These are phyloP conservation scores for Rhazya stricta DNA, from an alignment of 257 asterid genomes.

Conservation along the genomic window DNA sequence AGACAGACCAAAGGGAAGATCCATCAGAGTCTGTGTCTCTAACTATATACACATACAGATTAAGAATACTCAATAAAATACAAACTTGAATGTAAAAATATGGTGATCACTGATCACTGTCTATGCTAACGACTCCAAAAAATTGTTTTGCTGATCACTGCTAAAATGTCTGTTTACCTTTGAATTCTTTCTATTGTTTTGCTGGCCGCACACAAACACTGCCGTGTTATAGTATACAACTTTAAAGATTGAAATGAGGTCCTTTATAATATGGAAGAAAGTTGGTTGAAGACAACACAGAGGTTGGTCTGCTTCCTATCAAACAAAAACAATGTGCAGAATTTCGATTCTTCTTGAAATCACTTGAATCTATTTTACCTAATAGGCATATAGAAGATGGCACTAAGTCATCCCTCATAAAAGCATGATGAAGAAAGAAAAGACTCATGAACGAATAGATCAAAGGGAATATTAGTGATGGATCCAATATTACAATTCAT, in stretches of 20 bases:
- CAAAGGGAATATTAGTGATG: neutral
- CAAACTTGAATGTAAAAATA: too few relatives aligned
- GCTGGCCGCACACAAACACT: neutral
- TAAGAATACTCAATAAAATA: neutral
- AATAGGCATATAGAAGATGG: neutral
- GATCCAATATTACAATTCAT: neutral
- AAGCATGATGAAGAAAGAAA: neutral
- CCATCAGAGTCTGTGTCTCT: constrained; percentile 9
- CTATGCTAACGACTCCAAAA: neutral
- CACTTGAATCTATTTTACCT: neutral
- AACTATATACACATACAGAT: constrained; percentile 6
- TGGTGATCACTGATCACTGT: neutral
- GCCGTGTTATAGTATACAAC: constrained; percentile 17
- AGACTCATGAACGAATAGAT: too few relatives aligned
- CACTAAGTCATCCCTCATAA: neutral
- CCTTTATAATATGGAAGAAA: neutral
- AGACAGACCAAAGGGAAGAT: constrained; percentile 23
- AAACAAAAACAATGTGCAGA: neutral
- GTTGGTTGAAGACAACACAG: constrained; percentile 1
- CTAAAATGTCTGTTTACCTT: neutral
- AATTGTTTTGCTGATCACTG: neutral
- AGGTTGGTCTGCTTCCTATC: neutral
- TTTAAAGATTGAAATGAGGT: neutral
- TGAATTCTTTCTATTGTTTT: neutral
- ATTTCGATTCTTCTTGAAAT: neutral